Conservation (phyloP, 2,329 filamentous ascomycete species). For the Cercospora sp. region DNA sequence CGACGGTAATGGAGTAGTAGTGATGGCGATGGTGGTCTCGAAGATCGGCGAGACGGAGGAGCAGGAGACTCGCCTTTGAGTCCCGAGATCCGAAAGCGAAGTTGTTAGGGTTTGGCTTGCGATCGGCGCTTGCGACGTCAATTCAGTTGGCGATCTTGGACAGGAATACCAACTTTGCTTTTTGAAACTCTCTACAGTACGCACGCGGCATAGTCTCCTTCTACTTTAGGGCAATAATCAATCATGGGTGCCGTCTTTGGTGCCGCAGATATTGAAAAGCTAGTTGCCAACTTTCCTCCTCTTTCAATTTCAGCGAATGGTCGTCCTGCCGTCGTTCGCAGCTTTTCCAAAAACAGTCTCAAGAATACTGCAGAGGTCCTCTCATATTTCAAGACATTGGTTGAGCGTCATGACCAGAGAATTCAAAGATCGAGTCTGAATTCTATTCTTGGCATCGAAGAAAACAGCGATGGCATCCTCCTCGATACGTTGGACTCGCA, state of each 20-base stretch:
- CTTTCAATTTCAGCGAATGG: slow-evolving; percentile 22
- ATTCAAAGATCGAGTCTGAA: slow-evolving; percentile 18
- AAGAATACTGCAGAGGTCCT: slow-evolving; percentile 19
- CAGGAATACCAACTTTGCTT: background rate
- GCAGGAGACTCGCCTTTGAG: background rate
- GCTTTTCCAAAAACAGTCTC: slow-evolving; percentile 26
- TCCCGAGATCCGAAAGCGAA: slow-evolving; percentile 13
- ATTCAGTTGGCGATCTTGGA: slow-evolving; percentile 4
- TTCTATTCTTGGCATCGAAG: slow-evolving; percentile 22
- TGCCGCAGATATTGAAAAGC: slow-evolving; percentile 31
- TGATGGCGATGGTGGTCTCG: background rate
- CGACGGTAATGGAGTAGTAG: background rate
- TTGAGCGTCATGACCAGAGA: slow-evolving; percentile 14
- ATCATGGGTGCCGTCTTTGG: slow-evolving; percentile 28
- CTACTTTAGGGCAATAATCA: background rate
- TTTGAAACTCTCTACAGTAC: background rate
- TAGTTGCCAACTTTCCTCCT: slow-evolving; percentile 31
- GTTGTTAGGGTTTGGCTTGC: background rate
- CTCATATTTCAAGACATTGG: slow-evolving; percentile 15
- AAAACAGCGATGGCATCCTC: slow-evolving; percentile 19
- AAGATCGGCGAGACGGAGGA: slow-evolving; percentile 2
- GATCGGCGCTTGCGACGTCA: slow-evolving; percentile 15
- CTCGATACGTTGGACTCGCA: slow-evolving; percentile 19
- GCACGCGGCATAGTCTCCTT: background rate
- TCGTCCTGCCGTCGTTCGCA: slow-evolving; percentile 28